These are phyloP conservation scores for Xerocomellus dryophilus DNA, from an alignment of 768 basidiomycete genomes.

Conservation along the genomic window DNA sequence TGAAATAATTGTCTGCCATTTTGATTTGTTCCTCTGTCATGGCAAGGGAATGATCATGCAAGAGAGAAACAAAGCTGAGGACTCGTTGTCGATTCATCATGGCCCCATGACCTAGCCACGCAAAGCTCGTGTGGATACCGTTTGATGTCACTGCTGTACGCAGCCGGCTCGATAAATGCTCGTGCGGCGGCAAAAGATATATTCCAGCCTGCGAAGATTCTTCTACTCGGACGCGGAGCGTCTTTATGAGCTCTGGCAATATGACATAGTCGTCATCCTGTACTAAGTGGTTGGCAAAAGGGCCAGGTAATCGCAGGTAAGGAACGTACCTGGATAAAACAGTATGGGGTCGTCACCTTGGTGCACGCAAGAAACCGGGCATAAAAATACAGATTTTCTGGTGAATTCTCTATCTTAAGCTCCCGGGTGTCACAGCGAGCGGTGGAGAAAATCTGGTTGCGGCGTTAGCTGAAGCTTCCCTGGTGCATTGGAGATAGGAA, in stretches of 20 bases:
- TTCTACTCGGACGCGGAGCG: conserved; percentile 43
- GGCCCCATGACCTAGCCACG: conserved; percentile 66
- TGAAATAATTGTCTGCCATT: conserved; percentile 73
- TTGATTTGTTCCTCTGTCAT: conserved; percentile 48
- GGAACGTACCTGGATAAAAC: conserved; percentile 56
- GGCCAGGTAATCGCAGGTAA: not conserved
- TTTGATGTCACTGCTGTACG: conserved; percentile 40
- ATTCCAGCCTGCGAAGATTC: conserved; percentile 33
- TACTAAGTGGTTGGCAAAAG: not conserved
- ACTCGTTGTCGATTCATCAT: conserved; percentile 46
- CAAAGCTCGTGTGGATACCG: conserved; percentile 51
- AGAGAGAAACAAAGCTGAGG: conserved; percentile 47
- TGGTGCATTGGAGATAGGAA: not conserved
- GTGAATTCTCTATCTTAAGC: conserved; percentile 55
- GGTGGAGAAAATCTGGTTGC: conserved; percentile 39
- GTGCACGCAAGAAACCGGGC: conserved; percentile 60
- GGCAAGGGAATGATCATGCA: conserved; percentile 38
- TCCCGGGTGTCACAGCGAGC: conserved; percentile 42
- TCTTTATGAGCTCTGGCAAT: conserved; percentile 51
- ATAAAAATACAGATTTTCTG: conserved; percentile 56
- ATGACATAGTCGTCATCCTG: conserved; percentile 72
- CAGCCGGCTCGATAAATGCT: conserved; percentile 53
- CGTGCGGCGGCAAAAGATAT: conserved; percentile 58
- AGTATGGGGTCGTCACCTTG: conserved; percentile 48
- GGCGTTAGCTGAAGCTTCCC: not conserved